Percentiles rank a stretch among this genome's conserved stretches.
Evolutionary conservation across 2,329 filamentous ascomycete species (phyloP).

Genomic region (Colletotrichum tropicale): DNA sequence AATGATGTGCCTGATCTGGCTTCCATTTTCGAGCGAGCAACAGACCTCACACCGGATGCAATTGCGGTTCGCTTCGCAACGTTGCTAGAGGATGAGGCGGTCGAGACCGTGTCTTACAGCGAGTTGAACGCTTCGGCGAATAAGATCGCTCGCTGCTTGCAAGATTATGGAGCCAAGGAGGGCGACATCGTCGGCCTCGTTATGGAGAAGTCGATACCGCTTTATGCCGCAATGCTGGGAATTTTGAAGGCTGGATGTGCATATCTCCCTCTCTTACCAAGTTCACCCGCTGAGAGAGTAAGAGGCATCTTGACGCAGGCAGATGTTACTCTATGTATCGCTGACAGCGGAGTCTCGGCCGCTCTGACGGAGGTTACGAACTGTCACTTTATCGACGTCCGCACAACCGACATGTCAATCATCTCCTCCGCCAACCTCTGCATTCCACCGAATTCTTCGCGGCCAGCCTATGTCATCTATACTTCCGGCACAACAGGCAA

Average conservation of each 20-base stretch:
- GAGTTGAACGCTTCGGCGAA: constrained; percentile 66
- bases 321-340: constrained; percentile 48
- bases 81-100: constrained; percentile 41
- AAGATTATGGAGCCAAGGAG: constrained; percentile 45
- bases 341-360: constrained; percentile 33
- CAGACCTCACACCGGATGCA: constrained; percentile 49
- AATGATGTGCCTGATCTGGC: constrained; percentile 49
- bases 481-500: constrained; percentile 83
- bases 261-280: constrained; percentile 80
- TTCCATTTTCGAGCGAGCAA: constrained; percentile 59
- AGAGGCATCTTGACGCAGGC: constrained; percentile 67
- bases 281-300: constrained; percentile 68
- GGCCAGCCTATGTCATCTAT: constrained; percentile 79
- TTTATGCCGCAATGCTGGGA: constrained; percentile 79
- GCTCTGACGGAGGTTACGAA: constrained; percentile 16
- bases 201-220: constrained; percentile 75
- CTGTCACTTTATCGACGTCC: constrained; percentile 37
- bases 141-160: constrained; percentile 59
- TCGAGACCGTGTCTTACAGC: constrained; percentile 62
- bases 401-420: constrained; percentile 26
- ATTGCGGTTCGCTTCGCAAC: constrained; percentile 70
- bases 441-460: constrained; percentile 43
- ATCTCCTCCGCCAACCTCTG: constrained; percentile 41
- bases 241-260: constrained; percentile 76
- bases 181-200: constrained; percentile 72